phyloP scores from a whole-genome alignment of 2,329 filamentous ascomycete genomes.

The Cryphonectria nitschkei region DNA sequence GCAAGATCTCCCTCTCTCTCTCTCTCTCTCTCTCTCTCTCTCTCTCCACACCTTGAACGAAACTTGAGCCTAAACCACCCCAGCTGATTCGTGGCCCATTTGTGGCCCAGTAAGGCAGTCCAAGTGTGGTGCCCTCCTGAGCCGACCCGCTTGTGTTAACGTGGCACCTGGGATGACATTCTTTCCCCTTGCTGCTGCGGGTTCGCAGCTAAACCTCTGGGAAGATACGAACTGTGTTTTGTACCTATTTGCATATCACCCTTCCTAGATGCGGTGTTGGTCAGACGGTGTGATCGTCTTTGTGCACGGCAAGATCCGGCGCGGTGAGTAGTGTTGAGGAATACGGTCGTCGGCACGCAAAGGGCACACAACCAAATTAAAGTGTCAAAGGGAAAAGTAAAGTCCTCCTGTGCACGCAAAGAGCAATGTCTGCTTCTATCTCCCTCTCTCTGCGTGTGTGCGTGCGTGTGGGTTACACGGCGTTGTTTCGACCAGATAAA shows the following conservation, averaged over 20 bases:
- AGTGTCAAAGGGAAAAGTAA: not conserved
- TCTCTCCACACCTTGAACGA: not conserved
- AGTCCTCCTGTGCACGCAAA: not conserved
- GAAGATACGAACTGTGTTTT: not conserved
- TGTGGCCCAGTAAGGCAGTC: not conserved
- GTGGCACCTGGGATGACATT: constrained; percentile 8
- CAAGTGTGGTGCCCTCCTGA: not conserved
- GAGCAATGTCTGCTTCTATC: not conserved
- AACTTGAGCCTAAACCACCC: not conserved
- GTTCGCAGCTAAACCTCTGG: not conserved
- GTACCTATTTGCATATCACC: not conserved
- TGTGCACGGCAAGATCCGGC: not conserved
- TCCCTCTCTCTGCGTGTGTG: not conserved
- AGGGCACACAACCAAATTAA: not conserved
- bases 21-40: not conserved
- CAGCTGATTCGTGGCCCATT: constrained; percentile 7
- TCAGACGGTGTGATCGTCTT: not conserved
- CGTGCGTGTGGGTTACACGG: not conserved
- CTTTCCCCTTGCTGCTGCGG: not conserved
- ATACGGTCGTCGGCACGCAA: not conserved
- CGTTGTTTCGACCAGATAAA: constrained; percentile 11
- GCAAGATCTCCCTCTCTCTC: not conserved
- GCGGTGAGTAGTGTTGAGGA: not conserved
- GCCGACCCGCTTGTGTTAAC: not conserved
- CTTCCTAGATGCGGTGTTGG: not conserved